Conservation (phyloP, 768 basidiomycete genomes). For the Russula brevipes region DNA sequence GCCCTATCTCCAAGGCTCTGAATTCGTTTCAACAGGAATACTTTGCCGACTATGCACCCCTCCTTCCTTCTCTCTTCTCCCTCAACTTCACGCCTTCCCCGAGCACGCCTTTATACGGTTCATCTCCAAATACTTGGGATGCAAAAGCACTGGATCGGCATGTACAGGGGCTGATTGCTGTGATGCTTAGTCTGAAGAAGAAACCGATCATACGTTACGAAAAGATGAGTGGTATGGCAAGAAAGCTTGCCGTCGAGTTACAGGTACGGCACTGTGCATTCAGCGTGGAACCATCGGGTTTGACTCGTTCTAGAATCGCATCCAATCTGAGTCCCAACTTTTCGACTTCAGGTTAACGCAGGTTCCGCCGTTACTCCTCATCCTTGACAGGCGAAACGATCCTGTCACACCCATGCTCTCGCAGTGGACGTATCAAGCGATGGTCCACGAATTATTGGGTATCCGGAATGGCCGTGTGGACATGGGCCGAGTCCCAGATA, state of each 20-base stretch:
- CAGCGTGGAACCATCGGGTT: slow-evolving; percentile 7
- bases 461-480: slow-evolving; percentile 94
- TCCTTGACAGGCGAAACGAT: slow-evolving; percentile 93
- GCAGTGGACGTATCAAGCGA: slow-evolving; percentile 99
- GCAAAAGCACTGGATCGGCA: slow-evolving; percentile 66
- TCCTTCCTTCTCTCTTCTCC: slow-evolving; percentile 83
- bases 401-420: slow-evolving; percentile 94
- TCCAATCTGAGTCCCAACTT: slow-evolving; percentile 72
- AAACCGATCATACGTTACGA: slow-evolving; percentile 93
- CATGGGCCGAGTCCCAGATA: slow-evolving; percentile 76
- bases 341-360: slow-evolving; percentile 93
- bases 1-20: slow-evolving; percentile 18
- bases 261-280: slow-evolving; percentile 48
- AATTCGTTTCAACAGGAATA: slow-evolving; percentile 65
- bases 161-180: slow-evolving; percentile 75
- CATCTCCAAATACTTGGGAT: slow-evolving; percentile 71
- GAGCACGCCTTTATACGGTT: slow-evolving; percentile 63
- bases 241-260: slow-evolving; percentile 80
- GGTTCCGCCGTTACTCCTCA: slow-evolving; percentile 81
- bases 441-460: slow-evolving; percentile 94
- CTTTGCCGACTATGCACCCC: slow-evolving; percentile 92
- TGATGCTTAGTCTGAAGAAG: slow-evolving; percentile 92
- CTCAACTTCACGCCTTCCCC: slow-evolving; percentile 68
- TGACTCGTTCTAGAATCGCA: slow-evolving; percentile 52
- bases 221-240: slow-evolving; percentile 87